Percentiles rank a stretch among this genome's conserved stretches.
phyloP scores from a whole-genome alignment of 371 early-diverging fungal species.

The Circinella minor region DNA sequence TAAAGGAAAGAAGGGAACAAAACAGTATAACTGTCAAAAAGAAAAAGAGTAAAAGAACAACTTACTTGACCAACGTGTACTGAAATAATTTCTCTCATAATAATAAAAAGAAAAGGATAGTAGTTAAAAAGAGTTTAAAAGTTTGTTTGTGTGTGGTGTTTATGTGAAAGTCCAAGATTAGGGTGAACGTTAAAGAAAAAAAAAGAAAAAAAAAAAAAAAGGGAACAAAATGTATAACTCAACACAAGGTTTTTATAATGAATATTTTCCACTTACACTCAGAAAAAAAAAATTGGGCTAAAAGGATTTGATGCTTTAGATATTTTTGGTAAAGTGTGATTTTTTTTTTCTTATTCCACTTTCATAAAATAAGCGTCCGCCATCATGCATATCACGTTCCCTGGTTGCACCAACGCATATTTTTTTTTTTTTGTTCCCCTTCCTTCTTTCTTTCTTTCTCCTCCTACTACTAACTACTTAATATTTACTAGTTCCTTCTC shows the following conservation, averaged over 20 bases:
- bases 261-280: not conserved
- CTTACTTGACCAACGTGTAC: slow-evolving; percentile 82
- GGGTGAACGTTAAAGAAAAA: slow-evolving; percentile 26
- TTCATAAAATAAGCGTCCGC: not conserved
- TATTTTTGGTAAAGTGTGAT: slow-evolving; percentile 10
- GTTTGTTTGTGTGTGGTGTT: slow-evolving; percentile 4
- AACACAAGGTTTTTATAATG: too few species aligned
- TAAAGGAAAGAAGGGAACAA: too few species aligned
- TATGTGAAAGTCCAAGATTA: slow-evolving; percentile 21
- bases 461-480: too few species aligned
- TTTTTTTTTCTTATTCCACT: slow-evolving; percentile 3
- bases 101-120: not conserved
- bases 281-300: slow-evolving; percentile 1
- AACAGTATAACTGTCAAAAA: too few species aligned
- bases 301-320: not conserved
- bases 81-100: slow-evolving; percentile 97
- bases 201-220: slow-evolving; percentile 13
- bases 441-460: too few species aligned
- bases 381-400: slow-evolving; percentile 9
- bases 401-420: not conserved
- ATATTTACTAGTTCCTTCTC: too few species aligned
- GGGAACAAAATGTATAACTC: not conserved
- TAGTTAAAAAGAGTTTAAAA: slow-evolving; percentile 18
- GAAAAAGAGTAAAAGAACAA: not conserved
- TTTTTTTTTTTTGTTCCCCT: not conserved